Percentiles rank a stretch among this genome's conserved stretches.
These are phyloP conservation scores for Tanacetum coccineum DNA, from an alignment of 129 eudicot species.

Conservation along the genomic window DNA sequence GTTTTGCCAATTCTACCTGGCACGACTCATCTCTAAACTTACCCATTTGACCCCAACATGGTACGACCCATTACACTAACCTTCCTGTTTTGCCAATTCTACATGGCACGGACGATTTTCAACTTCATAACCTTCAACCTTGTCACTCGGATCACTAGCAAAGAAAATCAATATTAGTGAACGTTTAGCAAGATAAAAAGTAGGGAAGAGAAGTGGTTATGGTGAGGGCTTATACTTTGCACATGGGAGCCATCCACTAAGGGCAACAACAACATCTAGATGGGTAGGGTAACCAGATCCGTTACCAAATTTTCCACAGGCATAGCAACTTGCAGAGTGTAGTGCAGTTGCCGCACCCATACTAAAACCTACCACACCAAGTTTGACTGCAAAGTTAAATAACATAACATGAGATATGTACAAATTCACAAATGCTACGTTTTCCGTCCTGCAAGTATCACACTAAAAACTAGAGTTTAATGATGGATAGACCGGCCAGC, in stretches of 20 bases:
- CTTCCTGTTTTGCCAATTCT: no score
- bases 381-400: constrained; percentile 42
- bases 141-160: constrained; percentile 42
- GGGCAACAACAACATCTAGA: constrained; percentile 63
- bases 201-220: not conserved
- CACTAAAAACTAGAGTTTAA: not conserved
- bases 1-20: no score
- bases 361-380: constrained; percentile 79
- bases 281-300: constrained; percentile 43
- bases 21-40: no score
- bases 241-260: constrained; percentile 83
- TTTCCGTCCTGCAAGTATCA: not conserved
- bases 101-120: constrained; percentile 25
- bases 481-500: no score
- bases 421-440: not conserved
- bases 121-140: constrained; percentile 46
- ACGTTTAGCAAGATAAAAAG: not conserved
- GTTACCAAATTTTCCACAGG: constrained; percentile 51
- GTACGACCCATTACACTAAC: no score
- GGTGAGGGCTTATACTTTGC: constrained; percentile 44
- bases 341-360: constrained; percentile 83
- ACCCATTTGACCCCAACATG: no score
- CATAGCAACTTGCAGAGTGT: constrained; percentile 61
- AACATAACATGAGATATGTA: constrained; percentile 12
- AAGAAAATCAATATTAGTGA: constrained; percentile 15